Base-by-base conservation (phyloP, 2,329 filamentous ascomycete genomes). In the Arthrocladium fulminans region DNA sequence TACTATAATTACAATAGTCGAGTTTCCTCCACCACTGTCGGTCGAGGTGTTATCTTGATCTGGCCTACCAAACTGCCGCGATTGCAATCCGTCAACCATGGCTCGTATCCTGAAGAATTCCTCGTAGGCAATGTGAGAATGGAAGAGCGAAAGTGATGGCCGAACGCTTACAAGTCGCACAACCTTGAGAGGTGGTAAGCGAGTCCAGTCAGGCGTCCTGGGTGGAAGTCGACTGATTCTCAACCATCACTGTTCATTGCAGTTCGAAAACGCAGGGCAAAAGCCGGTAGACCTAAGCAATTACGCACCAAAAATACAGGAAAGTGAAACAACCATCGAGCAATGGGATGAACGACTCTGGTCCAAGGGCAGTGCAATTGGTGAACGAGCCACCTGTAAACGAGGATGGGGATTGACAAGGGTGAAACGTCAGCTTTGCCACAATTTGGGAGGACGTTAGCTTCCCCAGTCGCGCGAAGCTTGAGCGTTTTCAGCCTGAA, bases 1-100 rank as follows among this genome's bases (percentile, higher is more conserved):
- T 47, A 47, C 44, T 27, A 47, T 27, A 17, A 39, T 39, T 20
- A 17, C 29, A 22, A 47, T 23, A 2, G 32, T 38, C 37, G 8
- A 8, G 7, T 22, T 13, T 7, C 15, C 9, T 19, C 17, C 17
- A 19, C 37, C 37, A 22, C 19, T 22, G 3, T 12, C n/a, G 17
- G 6, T 15, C 17, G 32, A 6, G 13, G 7, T 15, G 17, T 35
- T 15, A 35, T 35, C 32, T 5, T 35, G 7, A 15, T n/a, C 32
- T 9, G 32, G n/a, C 13, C n/a, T 35, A 5, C 7, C 17, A 35
- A 6, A 29, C 17, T 35, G 32, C 32, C 32, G 32, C 32, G 32
- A 9, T 8, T 8, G 13, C 32, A 35, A 15, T 15, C 7, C 17
- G 13, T 5, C 32, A 8, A 8, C 13, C 32, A 35, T 35, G 32